These are phyloP conservation scores for Fusarium nurragi DNA, from an alignment of 2,329 filamentous ascomycete species.

Conservation along the genomic window DNA sequence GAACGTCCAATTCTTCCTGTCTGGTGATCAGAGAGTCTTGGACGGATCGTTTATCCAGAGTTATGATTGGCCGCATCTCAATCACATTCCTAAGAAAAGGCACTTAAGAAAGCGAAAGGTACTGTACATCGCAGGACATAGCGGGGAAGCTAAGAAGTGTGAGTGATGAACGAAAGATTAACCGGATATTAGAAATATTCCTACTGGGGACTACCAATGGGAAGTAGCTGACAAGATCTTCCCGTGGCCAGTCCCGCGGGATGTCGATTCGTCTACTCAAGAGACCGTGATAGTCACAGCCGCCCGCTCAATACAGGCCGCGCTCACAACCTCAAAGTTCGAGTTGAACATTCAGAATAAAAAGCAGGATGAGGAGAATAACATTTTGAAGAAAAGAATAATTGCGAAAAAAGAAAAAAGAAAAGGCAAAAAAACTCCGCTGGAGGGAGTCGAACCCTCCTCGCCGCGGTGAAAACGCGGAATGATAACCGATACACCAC, in stretches of 20 bases:
- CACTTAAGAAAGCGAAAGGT: background rate
- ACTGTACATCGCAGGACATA: too few species aligned
- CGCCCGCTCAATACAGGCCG: too few species aligned
- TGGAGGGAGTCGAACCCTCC: slow-evolving; percentile 27
- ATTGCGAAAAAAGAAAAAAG: fast-evolving
- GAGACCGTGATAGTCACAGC: background rate
- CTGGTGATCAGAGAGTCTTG: background rate
- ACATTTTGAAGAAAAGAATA: background rate
- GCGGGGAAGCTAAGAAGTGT: too few species aligned
- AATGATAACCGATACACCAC: slow-evolving; percentile 32
- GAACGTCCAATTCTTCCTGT: background rate
- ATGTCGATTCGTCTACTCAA: background rate
- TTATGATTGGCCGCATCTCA: background rate
- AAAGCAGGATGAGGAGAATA: background rate
- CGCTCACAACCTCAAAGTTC: too few species aligned
- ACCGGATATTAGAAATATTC: too few species aligned
- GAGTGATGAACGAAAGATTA: too few species aligned
- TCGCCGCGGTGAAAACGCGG: slow-evolving; percentile 32
- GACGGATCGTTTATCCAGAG: background rate
- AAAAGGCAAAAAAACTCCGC: slow-evolving; percentile 9
- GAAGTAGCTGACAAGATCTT: too few species aligned
- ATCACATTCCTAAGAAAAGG: background rate
- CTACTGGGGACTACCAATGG: too few species aligned
- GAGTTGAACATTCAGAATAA: too few species aligned
- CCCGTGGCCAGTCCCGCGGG: background rate